A percentile compares a stretch with the other conserved stretches of the same genome.
phyloP scores from a whole-genome alignment of 345 rosid species.

The Citrus australasica region DNA sequence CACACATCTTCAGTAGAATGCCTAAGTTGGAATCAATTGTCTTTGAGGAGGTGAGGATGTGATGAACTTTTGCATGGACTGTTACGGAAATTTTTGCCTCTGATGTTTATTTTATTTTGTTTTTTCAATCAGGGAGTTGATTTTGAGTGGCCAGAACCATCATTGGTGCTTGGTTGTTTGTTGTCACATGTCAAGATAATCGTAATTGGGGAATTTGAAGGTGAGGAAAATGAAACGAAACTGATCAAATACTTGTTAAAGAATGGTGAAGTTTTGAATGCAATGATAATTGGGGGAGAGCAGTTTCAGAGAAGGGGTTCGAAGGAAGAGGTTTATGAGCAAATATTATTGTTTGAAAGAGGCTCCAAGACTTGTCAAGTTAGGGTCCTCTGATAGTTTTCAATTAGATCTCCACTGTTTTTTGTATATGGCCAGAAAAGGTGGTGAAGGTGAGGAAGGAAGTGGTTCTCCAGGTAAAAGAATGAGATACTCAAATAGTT shows the following conservation, averaged over 20 bases:
- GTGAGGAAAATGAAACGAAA: neutral
- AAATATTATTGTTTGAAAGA: neutral
- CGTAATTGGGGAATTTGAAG: neutral
- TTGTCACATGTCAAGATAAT: neutral
- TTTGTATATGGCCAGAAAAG: no score
- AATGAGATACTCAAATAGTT: no score
- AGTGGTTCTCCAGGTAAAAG: no score
- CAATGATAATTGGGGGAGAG: neutral
- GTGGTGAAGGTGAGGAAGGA: no score
- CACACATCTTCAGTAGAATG: neutral
- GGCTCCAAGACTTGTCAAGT: neutral
- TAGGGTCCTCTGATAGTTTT: neutral
- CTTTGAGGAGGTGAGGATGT: neutral
- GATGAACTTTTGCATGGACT: no score
- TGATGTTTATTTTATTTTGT: no score
- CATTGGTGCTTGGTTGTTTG: no score
- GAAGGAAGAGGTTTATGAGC: neutral
- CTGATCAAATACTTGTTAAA: neutral
- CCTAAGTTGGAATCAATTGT: neutral
- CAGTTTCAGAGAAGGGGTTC: neutral
- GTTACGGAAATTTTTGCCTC: no score
- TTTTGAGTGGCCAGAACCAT: no score
- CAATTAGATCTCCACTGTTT: neutral
- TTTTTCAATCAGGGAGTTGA: no score
- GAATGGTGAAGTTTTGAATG: neutral